Base-by-base conservation (phyloP, 2,329 filamentous ascomycete species). In the Parastagonospora nodorum region DNA sequence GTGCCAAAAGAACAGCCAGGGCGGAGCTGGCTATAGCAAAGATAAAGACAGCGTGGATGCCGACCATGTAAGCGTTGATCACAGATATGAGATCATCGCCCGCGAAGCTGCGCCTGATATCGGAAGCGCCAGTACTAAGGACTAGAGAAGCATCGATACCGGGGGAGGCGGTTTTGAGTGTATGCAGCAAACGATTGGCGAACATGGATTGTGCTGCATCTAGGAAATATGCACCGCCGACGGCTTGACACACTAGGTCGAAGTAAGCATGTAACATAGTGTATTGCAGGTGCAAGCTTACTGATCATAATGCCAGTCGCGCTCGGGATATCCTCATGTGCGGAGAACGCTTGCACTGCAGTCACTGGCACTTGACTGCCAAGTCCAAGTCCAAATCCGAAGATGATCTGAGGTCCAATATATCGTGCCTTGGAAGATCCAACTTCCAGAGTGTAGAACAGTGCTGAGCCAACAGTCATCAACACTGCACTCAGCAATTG, bases 301-400 rank as follows among this genome's bases (percentile, higher is more conserved):
- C 48, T 35, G 12, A 46, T 12, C 7, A 51, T 42, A 30, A 46
- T 51, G 8, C 27, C 42, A 2, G 27, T 42, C 9, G 31, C 9
- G 11, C 6, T 7, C 8, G 48, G n/a, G 14, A 51, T 14, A 10
- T 51, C 42, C 36, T 24, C 36, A 2, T 42, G 42, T 4, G 32
- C 35, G 8, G 48, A 24, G 9, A 42, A 30, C n/a, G 19, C 48
- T 16, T 78, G 76, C 1, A 71, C 69, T 2, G 63, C 67, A 33
- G 77, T 64, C 27, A 67, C 60, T 1, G 74, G 64, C 36, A 74
- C 68, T 47, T 76, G 75, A 65, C 76, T 73, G 9, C 75, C 74
- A 5, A 75, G 45, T 5, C 76, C 76, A 12, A 74, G 53, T 1
- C 76, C 76, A 3, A 62, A 39, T 1, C 64, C 61, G n/a, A 53